A percentile compares a stretch with the other conserved stretches of the same genome.
Conservation (phyloP, 345 rosid species). For the Hypericum perforatum region DNA sequence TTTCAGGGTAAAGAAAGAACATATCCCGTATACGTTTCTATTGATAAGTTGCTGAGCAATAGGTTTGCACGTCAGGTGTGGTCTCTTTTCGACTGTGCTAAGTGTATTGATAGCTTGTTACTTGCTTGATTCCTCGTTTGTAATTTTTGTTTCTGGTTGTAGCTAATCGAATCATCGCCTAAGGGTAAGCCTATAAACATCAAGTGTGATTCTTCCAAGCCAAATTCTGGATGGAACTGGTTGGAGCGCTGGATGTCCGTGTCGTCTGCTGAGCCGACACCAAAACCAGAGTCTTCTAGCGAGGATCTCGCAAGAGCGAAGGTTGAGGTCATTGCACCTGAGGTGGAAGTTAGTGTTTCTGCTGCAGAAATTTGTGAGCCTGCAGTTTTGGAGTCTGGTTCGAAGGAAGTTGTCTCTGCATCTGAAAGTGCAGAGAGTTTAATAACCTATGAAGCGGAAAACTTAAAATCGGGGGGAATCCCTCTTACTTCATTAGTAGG, state of each 20-base stretch:
- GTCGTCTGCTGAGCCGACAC: constrained; percentile 35
- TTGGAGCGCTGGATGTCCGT: constrained; percentile 92
- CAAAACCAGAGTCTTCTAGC: constrained; percentile 14
- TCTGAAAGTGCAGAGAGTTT: constrained; percentile 32
- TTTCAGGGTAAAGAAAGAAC: constrained; percentile 39
- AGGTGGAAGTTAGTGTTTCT: constrained; percentile 16
- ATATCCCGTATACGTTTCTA: constrained; percentile 28
- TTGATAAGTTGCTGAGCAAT: constrained; percentile 62
- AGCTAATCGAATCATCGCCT: constrained; percentile 78
- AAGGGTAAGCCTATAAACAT: constrained; percentile 51
- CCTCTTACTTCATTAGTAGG: constrained; percentile 12
- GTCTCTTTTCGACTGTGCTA: constrained; percentile 6
- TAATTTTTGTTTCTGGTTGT: constrained; percentile 19
- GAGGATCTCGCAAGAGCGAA: constrained; percentile 27
- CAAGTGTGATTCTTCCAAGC: constrained; percentile 75
- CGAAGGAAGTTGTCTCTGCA: constrained; percentile 19
- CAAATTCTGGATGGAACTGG: constrained; percentile 86
- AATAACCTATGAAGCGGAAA: constrained; percentile 27
- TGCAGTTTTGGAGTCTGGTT: constrained; percentile 17
- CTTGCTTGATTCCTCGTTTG: not conserved
- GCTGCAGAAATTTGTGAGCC: constrained; percentile 27
- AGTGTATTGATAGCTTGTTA: constrained; percentile 2
- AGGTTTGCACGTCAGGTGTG: constrained; percentile 80
- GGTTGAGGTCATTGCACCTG: constrained; percentile 14
- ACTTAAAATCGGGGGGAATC: constrained; percentile 22